These are phyloP conservation scores for Geotrichum australiense DNA, from an alignment of 1,139 yeast genomes.

Conservation along the genomic window DNA sequence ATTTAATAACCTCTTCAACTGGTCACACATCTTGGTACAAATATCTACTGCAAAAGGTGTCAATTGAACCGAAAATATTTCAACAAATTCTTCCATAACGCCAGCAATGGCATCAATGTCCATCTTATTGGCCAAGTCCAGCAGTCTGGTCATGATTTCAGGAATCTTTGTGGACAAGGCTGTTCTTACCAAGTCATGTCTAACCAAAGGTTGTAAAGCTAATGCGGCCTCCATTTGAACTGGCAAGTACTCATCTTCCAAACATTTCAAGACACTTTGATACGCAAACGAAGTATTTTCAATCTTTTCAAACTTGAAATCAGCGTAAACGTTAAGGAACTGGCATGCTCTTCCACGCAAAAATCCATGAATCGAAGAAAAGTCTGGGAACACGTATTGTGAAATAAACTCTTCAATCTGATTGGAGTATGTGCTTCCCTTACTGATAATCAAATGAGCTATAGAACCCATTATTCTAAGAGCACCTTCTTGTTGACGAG, in stretches of 20 bases:
- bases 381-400: constrained; percentile 63
- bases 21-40: constrained; percentile 72
- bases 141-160: constrained; percentile 73
- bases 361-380: constrained; percentile 60
- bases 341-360: constrained; percentile 83
- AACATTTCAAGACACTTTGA: constrained; percentile 59
- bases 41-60: constrained; percentile 91
- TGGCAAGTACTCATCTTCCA: constrained; percentile 55
- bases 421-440: constrained; percentile 50
- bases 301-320: constrained; percentile 46
- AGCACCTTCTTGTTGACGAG: constrained; percentile 73
- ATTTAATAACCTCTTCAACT: constrained; percentile 63
- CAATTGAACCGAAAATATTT: constrained; percentile 75
- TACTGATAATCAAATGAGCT: constrained; percentile 49
- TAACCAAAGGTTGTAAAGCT: constrained; percentile 74
- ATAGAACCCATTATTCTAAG: constrained; percentile 72
- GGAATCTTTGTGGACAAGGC: constrained; percentile 64
- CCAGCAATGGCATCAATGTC: constrained; percentile 84
- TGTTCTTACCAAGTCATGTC: constrained; percentile 57
- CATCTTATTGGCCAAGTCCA: constrained; percentile 69
- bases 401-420: constrained; percentile 68
- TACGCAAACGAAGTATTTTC: constrained; percentile 50
- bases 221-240: constrained; percentile 79
- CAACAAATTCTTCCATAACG: constrained; percentile 95
- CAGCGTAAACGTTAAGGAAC: constrained; percentile 63